Conservation (phyloP, 768 basidiomycete species). For the Trametes elegans region DNA sequence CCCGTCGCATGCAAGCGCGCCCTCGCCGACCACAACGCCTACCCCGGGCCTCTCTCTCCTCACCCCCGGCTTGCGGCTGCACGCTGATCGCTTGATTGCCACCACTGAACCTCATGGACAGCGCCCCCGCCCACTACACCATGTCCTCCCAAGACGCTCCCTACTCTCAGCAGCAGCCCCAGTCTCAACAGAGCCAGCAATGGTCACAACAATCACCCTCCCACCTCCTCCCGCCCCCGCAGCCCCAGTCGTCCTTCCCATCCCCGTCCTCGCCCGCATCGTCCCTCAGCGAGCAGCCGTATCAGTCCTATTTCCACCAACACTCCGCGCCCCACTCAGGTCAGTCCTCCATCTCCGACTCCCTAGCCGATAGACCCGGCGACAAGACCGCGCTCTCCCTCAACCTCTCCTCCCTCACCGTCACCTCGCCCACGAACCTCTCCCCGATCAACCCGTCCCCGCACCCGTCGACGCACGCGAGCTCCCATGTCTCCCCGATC, state of each 20-base stretch:
- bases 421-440: conserved; percentile 62
- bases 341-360: conserved; percentile 25
- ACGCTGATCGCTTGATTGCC: conserved; percentile 18
- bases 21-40: not conserved
- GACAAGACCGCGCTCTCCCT: conserved; percentile 44
- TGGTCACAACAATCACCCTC: conserved; percentile 30
- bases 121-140: conserved; percentile 23
- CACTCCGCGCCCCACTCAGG: conserved; percentile 23
- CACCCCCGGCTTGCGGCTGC: conserved; percentile 17
- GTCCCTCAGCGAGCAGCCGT: conserved; percentile 32
- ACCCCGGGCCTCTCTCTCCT: not conserved
- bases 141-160: conserved; percentile 31
- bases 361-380: conserved; percentile 25
- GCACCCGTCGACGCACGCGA: conserved; percentile 31
- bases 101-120: conserved; percentile 26
- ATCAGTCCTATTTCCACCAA: conserved; percentile 27
- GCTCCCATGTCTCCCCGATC: conserved; percentile 38
- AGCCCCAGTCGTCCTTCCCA: conserved; percentile 31
- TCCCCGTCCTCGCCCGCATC: conserved; percentile 34
- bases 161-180: conserved; percentile 32
- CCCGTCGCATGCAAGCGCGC: conserved; percentile 1
- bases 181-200: conserved; percentile 23
- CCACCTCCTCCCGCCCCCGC: conserved; percentile 30
- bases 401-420: conserved; percentile 65
- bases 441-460: conserved; percentile 58